These are phyloP conservation scores for Puccinia brachypodii DNA, from an alignment of 1,284 basidiomycete species.

Conservation along the genomic window DNA sequence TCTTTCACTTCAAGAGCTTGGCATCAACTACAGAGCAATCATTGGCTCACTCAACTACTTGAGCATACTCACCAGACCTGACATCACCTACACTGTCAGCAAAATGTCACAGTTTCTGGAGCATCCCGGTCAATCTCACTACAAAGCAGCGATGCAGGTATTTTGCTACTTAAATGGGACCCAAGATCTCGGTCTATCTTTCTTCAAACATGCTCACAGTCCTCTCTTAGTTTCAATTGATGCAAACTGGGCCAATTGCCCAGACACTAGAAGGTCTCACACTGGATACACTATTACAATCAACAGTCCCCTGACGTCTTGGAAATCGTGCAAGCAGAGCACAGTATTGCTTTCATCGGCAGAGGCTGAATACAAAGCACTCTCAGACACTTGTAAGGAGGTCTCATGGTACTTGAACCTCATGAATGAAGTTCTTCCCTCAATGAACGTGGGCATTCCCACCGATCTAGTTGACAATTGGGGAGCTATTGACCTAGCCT, in stretches of 20 bases:
- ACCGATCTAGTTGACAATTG: neutral
- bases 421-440: neutral
- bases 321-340: neutral
- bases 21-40: neutral
- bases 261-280: neutral
- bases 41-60: neutral
- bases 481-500: neutral
- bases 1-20: neutral
- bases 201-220: neutral
- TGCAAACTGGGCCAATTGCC: constrained; percentile 14
- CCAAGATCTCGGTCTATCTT: neutral
- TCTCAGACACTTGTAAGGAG: neutral
- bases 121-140: neutral
- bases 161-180: constrained; percentile 3
- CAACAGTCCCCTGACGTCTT: neutral
- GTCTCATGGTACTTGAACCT: neutral
- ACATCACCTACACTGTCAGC: constrained; percentile 7
- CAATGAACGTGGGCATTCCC: no score
- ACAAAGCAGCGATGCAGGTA: neutral
- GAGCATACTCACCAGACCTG: neutral
- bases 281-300: neutral
- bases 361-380: constrained; percentile 25
- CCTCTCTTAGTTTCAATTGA: neutral
- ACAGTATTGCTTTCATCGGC: neutral
- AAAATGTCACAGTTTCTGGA: constrained; percentile 4